A percentile compares a stretch with the other conserved stretches of the same genome.
phyloP scores from a whole-genome alignment of 1,284 basidiomycete genomes.

The Fomitiporia mediterranea region DNA sequence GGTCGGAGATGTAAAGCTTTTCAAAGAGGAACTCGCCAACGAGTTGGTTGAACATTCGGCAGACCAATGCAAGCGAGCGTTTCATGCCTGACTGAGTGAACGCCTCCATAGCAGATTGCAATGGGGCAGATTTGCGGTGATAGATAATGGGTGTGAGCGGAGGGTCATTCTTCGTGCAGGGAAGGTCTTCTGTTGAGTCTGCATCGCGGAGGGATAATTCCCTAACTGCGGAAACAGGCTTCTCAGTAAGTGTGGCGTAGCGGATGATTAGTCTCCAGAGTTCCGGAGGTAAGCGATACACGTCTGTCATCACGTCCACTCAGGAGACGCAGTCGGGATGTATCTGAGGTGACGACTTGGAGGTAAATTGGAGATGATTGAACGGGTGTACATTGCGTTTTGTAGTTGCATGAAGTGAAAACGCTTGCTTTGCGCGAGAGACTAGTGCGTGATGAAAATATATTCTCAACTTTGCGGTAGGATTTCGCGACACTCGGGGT shows the following conservation, averaged over 20 bases:
- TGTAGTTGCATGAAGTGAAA: too few species aligned
- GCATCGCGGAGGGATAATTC: neutral
- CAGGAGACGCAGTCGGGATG: too few species aligned
- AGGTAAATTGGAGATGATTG: too few species aligned
- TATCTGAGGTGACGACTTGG: too few species aligned
- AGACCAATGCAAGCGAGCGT: neutral
- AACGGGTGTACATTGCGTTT: too few species aligned
- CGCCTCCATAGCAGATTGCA: neutral
- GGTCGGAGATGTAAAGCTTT: neutral
- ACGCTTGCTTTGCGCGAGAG: too few species aligned
- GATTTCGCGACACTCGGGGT: too few species aligned
- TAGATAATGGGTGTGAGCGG: neutral
- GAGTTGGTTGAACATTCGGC: neutral
- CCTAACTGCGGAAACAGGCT: neutral
- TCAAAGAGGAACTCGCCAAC: neutral
- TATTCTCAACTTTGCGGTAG: too few species aligned
- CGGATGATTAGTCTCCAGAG: constrained; percentile 5
- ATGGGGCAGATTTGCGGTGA: neutral
- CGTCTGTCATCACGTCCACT: neutral
- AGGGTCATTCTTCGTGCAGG: constrained; percentile 2
- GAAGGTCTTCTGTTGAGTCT: neutral
- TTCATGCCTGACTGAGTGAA: neutral
- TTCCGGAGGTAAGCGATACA: neutral
- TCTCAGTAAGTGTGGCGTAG: neutral
- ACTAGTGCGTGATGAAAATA: too few species aligned